Evolutionary conservation across 1,284 basidiomycete species (phyloP), one percentile per base, ranked within the genome.

Genomic region (Apiotrichum domesticum): DNA sequence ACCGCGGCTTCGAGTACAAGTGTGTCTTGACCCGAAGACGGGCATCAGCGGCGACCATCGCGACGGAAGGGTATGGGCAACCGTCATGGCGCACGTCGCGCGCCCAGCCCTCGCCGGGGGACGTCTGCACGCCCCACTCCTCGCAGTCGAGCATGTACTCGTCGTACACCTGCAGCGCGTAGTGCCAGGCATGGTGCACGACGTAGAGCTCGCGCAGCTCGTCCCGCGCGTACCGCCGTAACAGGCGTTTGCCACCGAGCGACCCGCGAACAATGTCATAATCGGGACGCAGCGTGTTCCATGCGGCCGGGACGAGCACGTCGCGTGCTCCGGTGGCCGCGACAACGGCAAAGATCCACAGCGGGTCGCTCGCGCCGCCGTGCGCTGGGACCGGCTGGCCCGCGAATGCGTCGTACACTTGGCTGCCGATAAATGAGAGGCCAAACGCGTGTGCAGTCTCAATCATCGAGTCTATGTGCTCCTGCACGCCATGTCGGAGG

Each of bases 401-500:
- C 4, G 47, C 47, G 29, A 49, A 49, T 21, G 47, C 37, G 14
- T 29, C 6, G 35, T 15, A 49, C 11, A 49, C 47, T n/a, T 49
- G 47, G 15, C 13, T 37, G 35, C 47, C 47, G 35, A 49, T 34
- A 40, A 49, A 49, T n/a, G 47, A 11, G 21, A 49, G 35, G 35
- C 47, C 47, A 40, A 49, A 49, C 10, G 15, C 37, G 21, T 49
- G 47, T 7, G 47, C 47, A n/a, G 47, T 49, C 47, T 49, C 47
- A 13, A 49, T 9, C 47, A 49, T 49, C 1, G 35, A 32, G 47
- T 49, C 40, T 35, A 49, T 39, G 21, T 49, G 47, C 47, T 49
- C 47, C 8, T 49, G 35, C 9, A 49, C 47, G 15, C 37, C 47
- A 4, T 37, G 14, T 8, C 8, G 21, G 3, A 49, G 35, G 1